These are phyloP conservation scores for Hyaloperonospora brassicae DNA, from an alignment of 352 stramenopile species.

Conservation along the genomic window DNA sequence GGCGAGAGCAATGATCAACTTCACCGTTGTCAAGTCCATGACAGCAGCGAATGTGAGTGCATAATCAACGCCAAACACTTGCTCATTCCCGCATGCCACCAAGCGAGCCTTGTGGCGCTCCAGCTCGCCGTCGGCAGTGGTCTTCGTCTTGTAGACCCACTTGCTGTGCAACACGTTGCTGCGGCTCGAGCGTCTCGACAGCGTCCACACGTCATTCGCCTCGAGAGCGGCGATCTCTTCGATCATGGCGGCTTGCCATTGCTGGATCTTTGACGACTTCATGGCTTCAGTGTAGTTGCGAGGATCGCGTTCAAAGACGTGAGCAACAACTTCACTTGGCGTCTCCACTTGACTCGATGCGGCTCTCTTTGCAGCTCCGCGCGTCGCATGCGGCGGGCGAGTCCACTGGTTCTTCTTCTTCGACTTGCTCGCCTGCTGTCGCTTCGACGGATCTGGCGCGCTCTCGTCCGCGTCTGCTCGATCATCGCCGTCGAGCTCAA, in stretches of 20 bases:
- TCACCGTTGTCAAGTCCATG: not conserved
- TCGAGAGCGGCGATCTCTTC: no score
- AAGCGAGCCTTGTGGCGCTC: not conserved
- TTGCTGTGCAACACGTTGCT: not conserved
- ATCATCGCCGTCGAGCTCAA: not conserved
- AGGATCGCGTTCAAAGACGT: no score
- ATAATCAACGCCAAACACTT: not conserved
- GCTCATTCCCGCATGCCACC: not conserved
- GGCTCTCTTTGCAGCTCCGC: not conserved
- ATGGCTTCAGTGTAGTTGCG: no score
- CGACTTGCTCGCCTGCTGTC: not conserved
- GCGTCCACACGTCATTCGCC: not conserved
- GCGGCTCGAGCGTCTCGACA: not conserved
- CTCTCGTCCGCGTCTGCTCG: not conserved
- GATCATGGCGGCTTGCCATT: no score
- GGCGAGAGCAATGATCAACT: not conserved
- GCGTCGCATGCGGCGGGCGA: not conserved
- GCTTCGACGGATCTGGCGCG: not conserved
- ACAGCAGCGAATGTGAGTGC: not conserved
- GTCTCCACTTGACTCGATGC: not conserved
- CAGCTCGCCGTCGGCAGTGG: not conserved
- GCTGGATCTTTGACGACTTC: no score
- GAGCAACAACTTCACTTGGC: not conserved
- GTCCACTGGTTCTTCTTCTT: not conserved
- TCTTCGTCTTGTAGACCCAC: not conserved